Conservation (phyloP, 2,329 filamentous ascomycete genomes). For the Lecanicillium sp. region DNA sequence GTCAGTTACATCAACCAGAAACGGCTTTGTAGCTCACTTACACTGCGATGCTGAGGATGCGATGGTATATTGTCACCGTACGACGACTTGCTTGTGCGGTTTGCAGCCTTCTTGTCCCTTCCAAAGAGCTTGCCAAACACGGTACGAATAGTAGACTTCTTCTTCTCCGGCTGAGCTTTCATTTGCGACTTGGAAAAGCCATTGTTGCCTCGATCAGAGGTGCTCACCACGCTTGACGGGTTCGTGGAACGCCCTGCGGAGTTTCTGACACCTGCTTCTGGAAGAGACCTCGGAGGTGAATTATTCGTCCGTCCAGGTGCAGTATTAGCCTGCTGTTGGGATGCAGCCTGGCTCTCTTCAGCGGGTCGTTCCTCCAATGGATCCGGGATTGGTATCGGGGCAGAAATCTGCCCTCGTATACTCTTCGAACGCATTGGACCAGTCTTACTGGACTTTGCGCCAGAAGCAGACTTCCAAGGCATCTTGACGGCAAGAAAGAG, state of each 20-base stretch:
- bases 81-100: slow-evolving; percentile 9
- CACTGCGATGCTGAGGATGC: slow-evolving; percentile 34
- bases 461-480: slow-evolving; percentile 34
- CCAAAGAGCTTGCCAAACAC: slow-evolving; percentile 52
- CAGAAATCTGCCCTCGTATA: slow-evolving; percentile 53
- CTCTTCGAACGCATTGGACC: slow-evolving; percentile 26
- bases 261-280: slow-evolving; percentile 12
- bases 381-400: slow-evolving; percentile 47
- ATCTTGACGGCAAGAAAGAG: background rate
- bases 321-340: slow-evolving; percentile 8
- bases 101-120: slow-evolving; percentile 41
- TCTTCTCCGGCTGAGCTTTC: slow-evolving; percentile 33
- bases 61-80: slow-evolving; percentile 14
- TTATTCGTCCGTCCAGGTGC: too few species aligned
- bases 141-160: slow-evolving; percentile 48
- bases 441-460: slow-evolving; percentile 28
- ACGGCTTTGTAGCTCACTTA: too few species aligned
- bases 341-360: slow-evolving; percentile 33
- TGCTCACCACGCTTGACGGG: background rate
- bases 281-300: slow-evolving; percentile 3
- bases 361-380: slow-evolving; percentile 45
- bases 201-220: slow-evolving; percentile 27
- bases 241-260: background rate
- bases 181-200: slow-evolving; percentile 22
- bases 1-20: too few species aligned